Evolutionary conservation across 2,329 filamentous ascomycete genomes (phyloP).

Genomic region (Ophiostoma australiae): DNA sequence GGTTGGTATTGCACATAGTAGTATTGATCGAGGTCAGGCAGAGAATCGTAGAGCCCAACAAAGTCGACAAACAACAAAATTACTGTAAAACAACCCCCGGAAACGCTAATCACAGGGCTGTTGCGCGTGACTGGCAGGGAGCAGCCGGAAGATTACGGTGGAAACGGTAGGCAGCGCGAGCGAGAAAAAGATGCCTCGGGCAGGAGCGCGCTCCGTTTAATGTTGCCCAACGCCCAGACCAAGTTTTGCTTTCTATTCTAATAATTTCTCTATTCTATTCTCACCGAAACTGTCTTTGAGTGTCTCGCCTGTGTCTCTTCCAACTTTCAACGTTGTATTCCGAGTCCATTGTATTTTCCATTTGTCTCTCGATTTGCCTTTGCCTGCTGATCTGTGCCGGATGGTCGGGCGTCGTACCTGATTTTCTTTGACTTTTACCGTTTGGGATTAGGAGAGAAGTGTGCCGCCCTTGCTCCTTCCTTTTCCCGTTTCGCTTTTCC

Average conservation of each 20-base stretch:
- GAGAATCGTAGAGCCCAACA: neutral
- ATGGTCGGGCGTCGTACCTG: constrained; percentile 25
- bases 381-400: constrained; percentile 16
- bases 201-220: neutral
- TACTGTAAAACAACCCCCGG: constrained; percentile 20
- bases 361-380: constrained; percentile 18
- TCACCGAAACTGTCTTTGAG: neutral
- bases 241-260: neutral
- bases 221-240: neutral
- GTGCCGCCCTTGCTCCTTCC: neutral
- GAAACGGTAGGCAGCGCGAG: neutral
- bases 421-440: neutral
- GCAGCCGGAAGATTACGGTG: neutral
- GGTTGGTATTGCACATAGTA: neutral
- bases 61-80: neutral
- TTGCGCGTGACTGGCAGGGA: constrained; percentile 8
- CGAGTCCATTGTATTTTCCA: neutral
- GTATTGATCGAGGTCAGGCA: neutral
- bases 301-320: neutral
- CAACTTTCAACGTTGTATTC: constrained; percentile 2
- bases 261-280: neutral
- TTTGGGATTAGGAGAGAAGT: neutral
- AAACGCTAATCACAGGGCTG: constrained; percentile 26
- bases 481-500: neutral
- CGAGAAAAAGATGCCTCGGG: too few relatives aligned